Evolutionary conservation across 1,284 basidiomycete species (phyloP).

Genomic region (Puccinia triticina): DNA sequence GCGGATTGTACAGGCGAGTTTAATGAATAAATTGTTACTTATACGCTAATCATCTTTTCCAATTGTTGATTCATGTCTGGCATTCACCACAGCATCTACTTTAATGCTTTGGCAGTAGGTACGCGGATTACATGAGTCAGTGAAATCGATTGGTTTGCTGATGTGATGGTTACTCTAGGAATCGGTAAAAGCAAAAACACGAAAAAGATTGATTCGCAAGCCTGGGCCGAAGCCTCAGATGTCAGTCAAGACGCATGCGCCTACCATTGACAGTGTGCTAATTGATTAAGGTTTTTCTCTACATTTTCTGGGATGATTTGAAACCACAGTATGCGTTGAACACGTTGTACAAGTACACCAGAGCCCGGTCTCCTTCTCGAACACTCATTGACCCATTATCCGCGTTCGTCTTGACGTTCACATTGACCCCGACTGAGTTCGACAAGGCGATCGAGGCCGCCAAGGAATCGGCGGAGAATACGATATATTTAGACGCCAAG

Average conservation of each 20-base stretch:
- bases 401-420: constrained; percentile 71
- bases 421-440: constrained; percentile 63
- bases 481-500: constrained; percentile 76
- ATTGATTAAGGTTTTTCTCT: not conserved
- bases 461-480: constrained; percentile 69
- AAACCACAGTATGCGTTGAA: constrained; percentile 65
- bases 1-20: constrained; percentile 82
- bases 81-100: constrained; percentile 71
- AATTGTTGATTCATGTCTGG: not conserved
- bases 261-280: not conserved
- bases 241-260: constrained; percentile 31
- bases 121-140: constrained; percentile 44
- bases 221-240: constrained; percentile 70
- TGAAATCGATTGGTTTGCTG: not conserved
- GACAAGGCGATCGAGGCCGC: constrained; percentile 69
- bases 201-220: constrained; percentile 63
- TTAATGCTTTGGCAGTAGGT: constrained; percentile 79
- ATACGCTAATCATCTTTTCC: not conserved
- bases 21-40: not conserved
- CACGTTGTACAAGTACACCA: constrained; percentile 82
- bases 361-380: constrained; percentile 82
- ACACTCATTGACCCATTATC: constrained; percentile 87
- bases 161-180: constrained; percentile 3
- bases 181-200: constrained; percentile 14
- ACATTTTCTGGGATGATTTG: not conserved